Base-by-base conservation (phyloP, 352 stramenopile species). In the Globisporangium yorkense region DNA sequence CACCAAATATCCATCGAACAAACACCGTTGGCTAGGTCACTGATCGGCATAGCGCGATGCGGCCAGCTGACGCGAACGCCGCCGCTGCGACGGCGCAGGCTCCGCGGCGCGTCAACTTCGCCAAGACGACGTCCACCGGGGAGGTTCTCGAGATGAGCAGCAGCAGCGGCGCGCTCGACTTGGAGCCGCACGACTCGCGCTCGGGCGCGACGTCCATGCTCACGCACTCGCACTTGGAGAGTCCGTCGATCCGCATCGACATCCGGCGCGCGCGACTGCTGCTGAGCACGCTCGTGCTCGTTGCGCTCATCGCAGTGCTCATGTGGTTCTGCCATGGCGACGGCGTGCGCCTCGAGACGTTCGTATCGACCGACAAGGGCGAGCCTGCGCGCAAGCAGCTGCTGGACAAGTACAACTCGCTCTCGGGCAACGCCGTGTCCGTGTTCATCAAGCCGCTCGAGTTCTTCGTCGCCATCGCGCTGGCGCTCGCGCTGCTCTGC, bases 371-470 rank as follows among this genome's bases (percentile, higher is more conserved):
- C n/a, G 24, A 52, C 2, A 59, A 59, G 29, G 33, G 33, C 29
- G 44, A 51, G 5, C 39, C 15, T 2, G 27, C 8, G 24, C 33
- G n/a, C 4, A 52, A 50, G 41, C 7, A 29, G 13, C n/a, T 59
- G 3, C 10, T 59, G 21, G 44, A 51, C 43, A 35, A 31, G 21
- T 59, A 59, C 54, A 59, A 59, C 54, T 51, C 54, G 31, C 10
- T 44, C 27, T 59, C 54, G 24, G 54, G 54, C 24, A 45, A 44
- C 43, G n/a, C 46, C 35, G 45, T 41, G n/a, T 53, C 54, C 20
- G 20, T 51, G 6, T 1, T 53, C 9, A 16, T 33, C 24, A 50
- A 53, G 43, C 54, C 54, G 21, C 13, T 59, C 29, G 43, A 59
- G 29, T 16, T 35, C 31, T 59, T 59, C 35, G 27, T 59, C 43